These are phyloP conservation scores for Verticillium nubilum DNA, from an alignment of 2,329 filamentous ascomycete genomes.

Conservation along the genomic window DNA sequence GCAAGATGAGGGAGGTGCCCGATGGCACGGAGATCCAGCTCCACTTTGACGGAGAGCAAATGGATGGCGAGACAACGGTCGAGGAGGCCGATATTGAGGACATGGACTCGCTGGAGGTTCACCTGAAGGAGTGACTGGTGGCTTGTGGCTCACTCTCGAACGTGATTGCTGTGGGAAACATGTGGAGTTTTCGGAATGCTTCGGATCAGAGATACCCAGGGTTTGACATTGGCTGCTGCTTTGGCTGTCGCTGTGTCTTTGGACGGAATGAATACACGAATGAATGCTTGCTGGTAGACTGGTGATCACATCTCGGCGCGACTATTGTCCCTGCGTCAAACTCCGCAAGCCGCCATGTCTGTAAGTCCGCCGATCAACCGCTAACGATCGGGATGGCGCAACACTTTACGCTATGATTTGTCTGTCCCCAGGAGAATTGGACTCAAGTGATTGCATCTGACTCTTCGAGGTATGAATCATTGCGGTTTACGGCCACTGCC, in stretches of 20 bases:
- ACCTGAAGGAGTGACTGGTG: constrained; percentile 37
- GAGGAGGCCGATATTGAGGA: constrained; percentile 68
- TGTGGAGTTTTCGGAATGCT: not conserved
- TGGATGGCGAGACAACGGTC: constrained; percentile 56
- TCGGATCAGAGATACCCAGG: not conserved
- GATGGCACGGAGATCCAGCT: constrained; percentile 52
- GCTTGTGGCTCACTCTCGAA: not conserved
- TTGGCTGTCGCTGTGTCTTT: not conserved
- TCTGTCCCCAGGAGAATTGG: too few relatives aligned
- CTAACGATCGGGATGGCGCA: too few relatives aligned
- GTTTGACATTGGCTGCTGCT: not conserved
- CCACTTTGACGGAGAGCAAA: constrained; percentile 68
- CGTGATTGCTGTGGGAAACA: not conserved
- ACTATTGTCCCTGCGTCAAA: too few relatives aligned
- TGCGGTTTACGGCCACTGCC: not conserved
- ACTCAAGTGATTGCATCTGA: not conserved
- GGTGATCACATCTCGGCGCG: too few relatives aligned
- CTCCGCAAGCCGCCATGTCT: too few relatives aligned
- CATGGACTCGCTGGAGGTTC: constrained; percentile 70
- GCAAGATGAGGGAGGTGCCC: constrained; percentile 44
- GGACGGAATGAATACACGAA: not conserved
- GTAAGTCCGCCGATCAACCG: too few relatives aligned
- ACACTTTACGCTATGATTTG: too few relatives aligned
- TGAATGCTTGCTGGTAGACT: too few relatives aligned
- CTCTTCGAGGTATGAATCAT: not conserved